phyloP scores from a whole-genome alignment of 192 early-diverging fungal genomes.

The Entophlyctis luteolus region DNA sequence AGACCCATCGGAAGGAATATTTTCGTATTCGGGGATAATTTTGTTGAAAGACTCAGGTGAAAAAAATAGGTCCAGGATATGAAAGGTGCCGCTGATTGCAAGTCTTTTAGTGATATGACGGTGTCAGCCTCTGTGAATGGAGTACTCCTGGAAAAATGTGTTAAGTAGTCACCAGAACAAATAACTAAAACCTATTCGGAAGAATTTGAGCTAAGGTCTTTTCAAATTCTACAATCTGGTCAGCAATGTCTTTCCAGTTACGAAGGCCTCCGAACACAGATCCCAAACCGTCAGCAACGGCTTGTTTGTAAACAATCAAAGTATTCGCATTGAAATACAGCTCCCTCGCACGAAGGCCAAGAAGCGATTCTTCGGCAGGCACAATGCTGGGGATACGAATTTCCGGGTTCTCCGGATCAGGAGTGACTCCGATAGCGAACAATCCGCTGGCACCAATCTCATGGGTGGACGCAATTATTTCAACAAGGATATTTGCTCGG shows the following conservation, averaged over 20 bases:
- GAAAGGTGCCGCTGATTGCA: conserved; percentile 1
- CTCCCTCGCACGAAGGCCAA: conserved; percentile 1
- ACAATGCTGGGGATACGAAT: not conserved
- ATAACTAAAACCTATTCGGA: not conserved
- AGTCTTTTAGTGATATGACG: not conserved
- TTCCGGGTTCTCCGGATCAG: not conserved
- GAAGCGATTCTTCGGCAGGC: not conserved
- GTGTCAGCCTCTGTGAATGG: not conserved
- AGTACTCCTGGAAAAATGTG: not conserved
- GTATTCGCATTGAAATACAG: not conserved
- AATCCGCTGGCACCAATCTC: not conserved
- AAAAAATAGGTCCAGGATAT: conserved; percentile 7
- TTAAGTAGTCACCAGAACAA: not conserved
- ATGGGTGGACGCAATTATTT: not conserved
- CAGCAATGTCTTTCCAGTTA: conserved; percentile 3
- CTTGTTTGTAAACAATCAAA: not conserved
- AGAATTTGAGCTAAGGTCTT: not conserved
- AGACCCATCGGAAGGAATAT: not conserved
- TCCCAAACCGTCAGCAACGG: not conserved
- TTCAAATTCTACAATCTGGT: conserved; percentile 9
- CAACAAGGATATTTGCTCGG: not conserved
- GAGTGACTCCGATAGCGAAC: not conserved
- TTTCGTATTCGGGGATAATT: not conserved
- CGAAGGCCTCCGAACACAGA: not conserved
- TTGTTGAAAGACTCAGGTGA: not conserved